Base-by-base conservation (phyloP, 805 yeast species). In the Sugiyamaella qingdaonensis region DNA sequence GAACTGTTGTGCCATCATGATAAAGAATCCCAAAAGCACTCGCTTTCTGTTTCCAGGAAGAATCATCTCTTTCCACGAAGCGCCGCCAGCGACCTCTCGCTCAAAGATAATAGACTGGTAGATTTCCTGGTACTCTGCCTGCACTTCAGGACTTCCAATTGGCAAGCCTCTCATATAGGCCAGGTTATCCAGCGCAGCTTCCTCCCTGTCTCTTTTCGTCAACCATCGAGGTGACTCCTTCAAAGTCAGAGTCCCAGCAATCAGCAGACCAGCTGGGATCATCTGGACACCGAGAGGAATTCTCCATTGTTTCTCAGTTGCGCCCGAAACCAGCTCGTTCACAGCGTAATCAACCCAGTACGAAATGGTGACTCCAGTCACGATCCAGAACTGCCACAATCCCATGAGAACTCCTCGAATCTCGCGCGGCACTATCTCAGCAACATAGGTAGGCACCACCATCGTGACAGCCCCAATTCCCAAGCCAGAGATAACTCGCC, bases 241-340 rank as follows among this genome's bases (percentile, higher is more conserved):
- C 33, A 72, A 59, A 51, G 68, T 51, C 39, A 64, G 47, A 60
- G 81, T 54, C 64, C 78, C 72, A 59, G 78, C 18, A 57, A 73
- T 59, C 65, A 79, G 57, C 56, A 84, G 24, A 59, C 75, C 32
- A 60, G 77, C 73, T 65, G 89, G 74, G 64, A 84, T 57, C 66
- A 78, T 68, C 88, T 87, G 63, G 14, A 84, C 74, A n/a, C 91
- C 95, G 35, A 86, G 73, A 18, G 84, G 83, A 45, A 73, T 64
- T 33, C 77, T 70, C 85, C 85, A 80, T 58, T 78, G 82, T 11
- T 56, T 61, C 42, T 27, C 19, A 18, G 36, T 45, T 1, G 71
- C 67, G 16, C 69, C 64, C 9, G 58, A 51, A 34, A 77, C 61
- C 56, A 78, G 78, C 35, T 76, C 54, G 2, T 80, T 75, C 42